Percentiles rank a stretch among this genome's conserved stretches.
These are phyloP conservation scores for Phytopythium boreale DNA, from an alignment of 352 stramenopile genomes.

Conservation along the genomic window DNA sequence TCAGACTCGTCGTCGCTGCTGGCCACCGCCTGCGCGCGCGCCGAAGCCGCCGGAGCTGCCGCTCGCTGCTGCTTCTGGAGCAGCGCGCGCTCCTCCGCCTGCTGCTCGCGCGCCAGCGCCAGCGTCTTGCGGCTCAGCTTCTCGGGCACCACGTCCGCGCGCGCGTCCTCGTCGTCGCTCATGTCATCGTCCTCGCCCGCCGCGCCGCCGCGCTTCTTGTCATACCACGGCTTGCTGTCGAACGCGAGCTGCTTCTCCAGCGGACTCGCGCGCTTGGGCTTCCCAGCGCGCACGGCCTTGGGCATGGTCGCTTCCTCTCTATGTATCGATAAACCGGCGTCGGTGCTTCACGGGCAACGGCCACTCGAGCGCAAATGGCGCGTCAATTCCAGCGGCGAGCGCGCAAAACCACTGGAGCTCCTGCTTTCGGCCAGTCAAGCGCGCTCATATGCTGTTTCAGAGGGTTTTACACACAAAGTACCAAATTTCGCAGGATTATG, in stretches of 20 bases:
- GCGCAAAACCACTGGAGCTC: background rate
- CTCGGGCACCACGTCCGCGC: slow-evolving; percentile 69
- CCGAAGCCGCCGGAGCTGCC: slow-evolving; percentile 5
- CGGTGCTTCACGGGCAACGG: background rate
- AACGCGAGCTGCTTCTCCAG: slow-evolving; percentile 86
- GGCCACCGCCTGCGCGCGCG: slow-evolving; percentile 28
- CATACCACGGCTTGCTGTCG: slow-evolving; percentile 86
- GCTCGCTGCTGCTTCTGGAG: slow-evolving; percentile 28
- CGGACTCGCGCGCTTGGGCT: slow-evolving; percentile 82
- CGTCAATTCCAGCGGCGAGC: background rate
- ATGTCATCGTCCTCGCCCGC: slow-evolving; percentile 44
- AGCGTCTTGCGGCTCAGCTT: slow-evolving; percentile 82
- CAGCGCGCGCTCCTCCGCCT: slow-evolving; percentile 68
- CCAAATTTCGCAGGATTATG: background rate
- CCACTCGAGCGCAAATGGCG: background rate
- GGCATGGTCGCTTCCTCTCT: slow-evolving; percentile 36
- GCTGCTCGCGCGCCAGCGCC: slow-evolving; percentile 69
- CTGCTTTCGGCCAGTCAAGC: background rate
- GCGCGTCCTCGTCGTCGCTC: slow-evolving; percentile 43
- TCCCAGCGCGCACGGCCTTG: slow-evolving; percentile 55
- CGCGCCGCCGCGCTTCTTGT: slow-evolving; percentile 29
- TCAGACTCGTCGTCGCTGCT: slow-evolving; percentile 71
- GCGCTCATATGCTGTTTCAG: background rate
- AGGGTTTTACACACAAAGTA: background rate
- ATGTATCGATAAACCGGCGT: background rate